phyloP scores from a whole-genome alignment of 2,329 filamentous ascomycete genomes.

The Fusarium sp. region DNA sequence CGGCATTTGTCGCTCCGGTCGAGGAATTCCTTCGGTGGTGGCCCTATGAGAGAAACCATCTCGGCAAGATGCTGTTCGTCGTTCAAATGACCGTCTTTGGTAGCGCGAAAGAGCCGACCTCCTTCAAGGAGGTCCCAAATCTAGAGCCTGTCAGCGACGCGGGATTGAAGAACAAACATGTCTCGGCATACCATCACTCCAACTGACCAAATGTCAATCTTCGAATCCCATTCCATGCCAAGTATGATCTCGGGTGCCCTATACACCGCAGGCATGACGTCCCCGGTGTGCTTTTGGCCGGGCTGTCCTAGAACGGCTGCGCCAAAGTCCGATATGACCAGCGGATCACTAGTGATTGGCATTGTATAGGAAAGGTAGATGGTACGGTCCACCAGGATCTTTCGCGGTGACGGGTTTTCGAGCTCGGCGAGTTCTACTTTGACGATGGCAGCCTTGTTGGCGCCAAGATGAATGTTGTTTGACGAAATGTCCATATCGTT shows the following conservation, averaged over 20 bases:
- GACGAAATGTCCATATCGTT: neutral
- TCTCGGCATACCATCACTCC: neutral
- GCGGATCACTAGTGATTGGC: neutral
- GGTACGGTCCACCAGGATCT: neutral
- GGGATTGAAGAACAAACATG: too few relatives aligned
- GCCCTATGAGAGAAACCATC: slow-evolving; percentile 25
- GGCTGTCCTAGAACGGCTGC: neutral
- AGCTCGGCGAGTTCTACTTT: neutral
- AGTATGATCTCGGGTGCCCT: neutral
- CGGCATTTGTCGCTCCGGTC: slow-evolving; percentile 17
- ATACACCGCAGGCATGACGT: slow-evolving; percentile 4
- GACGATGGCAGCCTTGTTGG: neutral
- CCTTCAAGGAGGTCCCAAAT: slow-evolving; percentile 28
- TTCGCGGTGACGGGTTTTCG: neutral
- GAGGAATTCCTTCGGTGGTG: slow-evolving; percentile 19
- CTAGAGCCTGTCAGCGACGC: neutral
- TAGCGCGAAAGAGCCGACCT: neutral
- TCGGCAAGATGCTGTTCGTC: slow-evolving; percentile 32
- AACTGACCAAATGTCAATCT: slow-evolving; percentile 10
- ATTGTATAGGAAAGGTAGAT: neutral
- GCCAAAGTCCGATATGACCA: neutral
- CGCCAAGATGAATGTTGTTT: neutral
- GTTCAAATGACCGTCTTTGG: slow-evolving; percentile 9
- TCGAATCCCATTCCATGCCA: slow-evolving; percentile 3
- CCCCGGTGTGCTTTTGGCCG: neutral